A percentile compares a stretch with the other conserved stretches of the same genome.
Conservation (phyloP, 2,329 filamentous ascomycete species). For the Paecilomyces sp. region DNA sequence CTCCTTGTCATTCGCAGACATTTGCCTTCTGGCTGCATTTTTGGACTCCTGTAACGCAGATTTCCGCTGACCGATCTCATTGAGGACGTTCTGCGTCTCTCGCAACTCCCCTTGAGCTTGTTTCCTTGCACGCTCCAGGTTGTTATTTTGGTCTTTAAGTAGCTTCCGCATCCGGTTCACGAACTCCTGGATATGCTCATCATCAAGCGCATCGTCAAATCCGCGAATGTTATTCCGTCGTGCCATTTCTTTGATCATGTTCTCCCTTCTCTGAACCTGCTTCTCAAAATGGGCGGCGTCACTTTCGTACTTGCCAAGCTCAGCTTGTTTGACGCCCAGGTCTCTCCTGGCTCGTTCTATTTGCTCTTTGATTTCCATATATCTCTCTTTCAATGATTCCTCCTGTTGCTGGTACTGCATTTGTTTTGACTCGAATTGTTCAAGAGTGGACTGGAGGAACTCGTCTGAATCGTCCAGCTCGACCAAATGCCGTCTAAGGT, state of each 20-base stretch:
- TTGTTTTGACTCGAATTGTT: conserved; percentile 72
- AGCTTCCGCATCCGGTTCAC: conserved; percentile 69
- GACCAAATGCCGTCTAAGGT: conserved; percentile 64
- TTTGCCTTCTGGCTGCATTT: conserved; percentile 63
- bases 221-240: conserved; percentile 72
- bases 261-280: conserved; percentile 63
- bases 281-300: conserved; percentile 82
- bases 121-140: conserved; percentile 66
- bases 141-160: conserved; percentile 68
- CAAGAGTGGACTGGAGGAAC: conserved; percentile 62
- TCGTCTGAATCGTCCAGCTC: conserved; percentile 73
- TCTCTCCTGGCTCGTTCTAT: conserved; percentile 41
- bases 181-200: conserved; percentile 67
- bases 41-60: conserved; percentile 68
- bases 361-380: conserved; percentile 53
- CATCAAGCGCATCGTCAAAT: conserved; percentile 71
- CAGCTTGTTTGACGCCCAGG: conserved; percentile 34
- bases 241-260: conserved; percentile 72
- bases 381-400: conserved; percentile 56
- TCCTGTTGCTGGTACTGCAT: conserved; percentile 57
- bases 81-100: conserved; percentile 63
- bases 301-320: conserved; percentile 67
- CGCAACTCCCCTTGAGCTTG: conserved; percentile 69
- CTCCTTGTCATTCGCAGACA: conserved; percentile 65
- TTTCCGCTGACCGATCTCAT: conserved; percentile 66